Base-by-base conservation (phyloP, 2,329 filamentous ascomycete species). In the Aplosporella prunicola region DNA sequence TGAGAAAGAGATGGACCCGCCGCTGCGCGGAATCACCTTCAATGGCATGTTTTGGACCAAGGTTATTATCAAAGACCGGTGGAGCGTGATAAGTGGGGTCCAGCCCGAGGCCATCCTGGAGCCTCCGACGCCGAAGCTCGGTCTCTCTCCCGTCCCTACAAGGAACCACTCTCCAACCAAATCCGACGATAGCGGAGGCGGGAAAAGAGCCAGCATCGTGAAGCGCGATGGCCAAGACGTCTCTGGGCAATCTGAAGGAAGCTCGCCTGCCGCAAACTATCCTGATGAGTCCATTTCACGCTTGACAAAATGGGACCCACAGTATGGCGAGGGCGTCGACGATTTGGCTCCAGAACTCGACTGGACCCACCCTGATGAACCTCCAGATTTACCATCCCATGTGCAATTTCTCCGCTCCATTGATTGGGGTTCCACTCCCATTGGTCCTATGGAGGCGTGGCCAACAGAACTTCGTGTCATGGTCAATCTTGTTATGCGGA, bases 371-470 rank as follows among this genome's bases (percentile, higher is more conserved):
- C 17, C 22, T 5, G 20, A 35, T 24, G 31, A 20, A 9, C 11
- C 9, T 4, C 16, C 11, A 9, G 18, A 27, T 14, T 23, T 56
- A 15, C 50, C 55, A 3, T 51, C 56, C 6, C 53, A 60, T 31
- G 32, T 54, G 14, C 39, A 39, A 8, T 58, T 62, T 33, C 44
- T 68, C 32, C 59, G 66, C 17, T 60, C 49, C 15, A 50, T 69
- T 11, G 60, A 72, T 45, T 74, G 70, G 70, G 53, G 54, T 3
- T 49, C 50, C 9, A 71, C 68, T 1, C 58, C 64, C 3, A 50
- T 73, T 1, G 71, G 71, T 0, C 61, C 63, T 1, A 62, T 72
- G 51, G 44, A 56, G 3, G 50, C 48, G 35, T 74, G 71, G 70
- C 57, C 64, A n/a, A 34, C 55, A 5, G 56, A 64, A 15, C 60